A percentile compares a stretch with the other conserved stretches of the same genome.
phyloP scores from a whole-genome alignment of 768 basidiomycete genomes.

The Lyophyllum semitale region DNA sequence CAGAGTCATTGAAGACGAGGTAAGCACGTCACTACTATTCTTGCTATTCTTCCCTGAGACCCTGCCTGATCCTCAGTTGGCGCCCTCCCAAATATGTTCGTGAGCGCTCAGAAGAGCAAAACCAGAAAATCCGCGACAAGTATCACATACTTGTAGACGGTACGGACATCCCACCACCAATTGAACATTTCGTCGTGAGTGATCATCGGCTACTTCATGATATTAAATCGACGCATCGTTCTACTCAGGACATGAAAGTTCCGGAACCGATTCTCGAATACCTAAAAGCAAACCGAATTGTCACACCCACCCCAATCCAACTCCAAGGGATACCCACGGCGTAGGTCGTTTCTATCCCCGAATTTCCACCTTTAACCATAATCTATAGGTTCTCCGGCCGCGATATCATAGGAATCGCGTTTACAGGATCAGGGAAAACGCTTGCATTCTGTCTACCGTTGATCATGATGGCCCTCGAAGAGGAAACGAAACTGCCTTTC shows the following conservation, averaged over 20 bases:
- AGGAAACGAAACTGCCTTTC: conserved; percentile 89
- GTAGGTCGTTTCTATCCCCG: conserved; percentile 44
- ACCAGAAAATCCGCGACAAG: conserved; percentile 80
- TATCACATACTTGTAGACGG: conserved; percentile 96
- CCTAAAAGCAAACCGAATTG: conserved; percentile 84
- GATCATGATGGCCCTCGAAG: conserved; percentile 95
- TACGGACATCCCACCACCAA: conserved; percentile 90
- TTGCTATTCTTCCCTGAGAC: neutral
- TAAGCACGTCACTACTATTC: conserved; percentile 27
- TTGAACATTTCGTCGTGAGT: conserved; percentile 79
- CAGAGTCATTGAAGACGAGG: conserved; percentile 83
- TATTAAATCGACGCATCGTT: neutral
- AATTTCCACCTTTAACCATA: conserved; percentile 17
- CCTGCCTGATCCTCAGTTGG: conserved; percentile 63
- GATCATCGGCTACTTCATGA: neutral
- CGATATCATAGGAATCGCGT: conserved; percentile 98
- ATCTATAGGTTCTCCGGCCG: conserved; percentile 82
- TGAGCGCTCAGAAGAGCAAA: conserved; percentile 66
- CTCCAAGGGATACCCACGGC: conserved; percentile 96
- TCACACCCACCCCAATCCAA: conserved; percentile 91
- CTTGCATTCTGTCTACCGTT: conserved; percentile 98
- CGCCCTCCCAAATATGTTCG: conserved; percentile 81
- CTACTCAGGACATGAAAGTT: conserved; percentile 93
- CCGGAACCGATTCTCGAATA: conserved; percentile 82
- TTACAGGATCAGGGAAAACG: conserved; percentile 98